Evolutionary conservation across 2,329 filamentous ascomycete species (phyloP).

Genomic region (Colletotrichum endophyticum): DNA sequence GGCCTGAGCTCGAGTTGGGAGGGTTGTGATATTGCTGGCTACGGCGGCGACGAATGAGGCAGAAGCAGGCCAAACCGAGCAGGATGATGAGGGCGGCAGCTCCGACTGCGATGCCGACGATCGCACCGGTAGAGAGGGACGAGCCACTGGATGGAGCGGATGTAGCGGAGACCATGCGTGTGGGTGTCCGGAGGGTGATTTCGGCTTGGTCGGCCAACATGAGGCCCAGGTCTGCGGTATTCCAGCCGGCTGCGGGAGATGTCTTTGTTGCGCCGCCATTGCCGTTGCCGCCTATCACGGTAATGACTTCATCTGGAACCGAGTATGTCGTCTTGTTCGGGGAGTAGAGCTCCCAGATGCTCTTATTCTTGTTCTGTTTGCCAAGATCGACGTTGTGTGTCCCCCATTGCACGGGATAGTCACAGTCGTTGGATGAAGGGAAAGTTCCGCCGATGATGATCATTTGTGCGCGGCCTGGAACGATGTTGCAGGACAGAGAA

Average conservation of each 20-base stretch:
- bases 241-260: constrained; percentile 54
- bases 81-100: constrained; percentile 31
- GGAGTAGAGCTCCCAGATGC: constrained; percentile 56
- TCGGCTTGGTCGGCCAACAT: constrained; percentile 58
- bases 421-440: constrained; percentile 52
- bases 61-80: constrained; percentile 23
- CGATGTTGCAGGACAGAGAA: constrained; percentile 62
- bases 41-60: constrained; percentile 34
- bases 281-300: constrained; percentile 54
- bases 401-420: constrained; percentile 56
- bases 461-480: constrained; percentile 61
- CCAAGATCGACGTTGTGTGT: constrained; percentile 62
- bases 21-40: neutral
- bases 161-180: constrained; percentile 40
- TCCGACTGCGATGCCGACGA: constrained; percentile 47
- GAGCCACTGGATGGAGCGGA: neutral
- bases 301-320: constrained; percentile 57
- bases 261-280: constrained; percentile 59
- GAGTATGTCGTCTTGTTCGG: constrained; percentile 55
- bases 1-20: neutral
- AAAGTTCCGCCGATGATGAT: constrained; percentile 67
- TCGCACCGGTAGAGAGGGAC: constrained; percentile 41
- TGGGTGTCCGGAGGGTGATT: constrained; percentile 52
- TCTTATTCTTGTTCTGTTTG: constrained; percentile 48
- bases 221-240: constrained; percentile 52